Evolutionary conservation across 2,329 filamentous ascomycete species (phyloP), one percentile per base, ranked within the genome.

Genomic region (Ilyonectria robusta): DNA sequence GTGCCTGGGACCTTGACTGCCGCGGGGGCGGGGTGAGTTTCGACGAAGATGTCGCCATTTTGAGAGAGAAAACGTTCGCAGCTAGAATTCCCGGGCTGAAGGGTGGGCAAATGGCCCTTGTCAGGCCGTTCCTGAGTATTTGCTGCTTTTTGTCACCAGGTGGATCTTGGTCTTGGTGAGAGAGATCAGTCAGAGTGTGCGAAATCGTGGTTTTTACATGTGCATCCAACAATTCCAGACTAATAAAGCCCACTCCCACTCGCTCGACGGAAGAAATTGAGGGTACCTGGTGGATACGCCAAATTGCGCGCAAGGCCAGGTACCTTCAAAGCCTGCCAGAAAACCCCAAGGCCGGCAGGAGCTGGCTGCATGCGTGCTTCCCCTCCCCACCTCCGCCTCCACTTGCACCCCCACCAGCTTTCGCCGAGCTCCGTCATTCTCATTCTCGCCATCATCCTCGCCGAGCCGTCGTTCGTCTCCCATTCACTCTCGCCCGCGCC

Each of bases 1-100:
- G 65, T 23, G 72, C 70, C 64, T 76, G 74, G 11, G 76, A 75
- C 68, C 72, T 78, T 65, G 72, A 50, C 44, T 66, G 46, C 67
- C 65, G 61, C 33, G 48, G 51, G 40, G 72, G 54, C 44, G 48
- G 23, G 17, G 57, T 31, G 23, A 62, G 68, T 42, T 65, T 59
- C 8, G 48, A 13, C n/a, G 44, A 55, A 17, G 64, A 57, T 50
- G 68, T 69, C n/a, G 61, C 63, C 70, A 75, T 76, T 11, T 55
- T 59, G 40, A 47, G 17, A 35, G 40, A 29, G 11, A 33, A 26
- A 15, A 19, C 44, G n/a, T 3, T 2, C 15, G 19, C 9, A 17
- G 11, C 6, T 31, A 17, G 17, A 17, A 19, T 15, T 23, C 19
- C 8, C 29, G n/a, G 3, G 15, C 53, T 11, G 44, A 8, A 47